Evolutionary conservation across 495 filamentous ascomycete genomes (phyloP), one percentile per base, ranked within the genome.

Genomic region (Aspergillus sclerotiicarbonarius): DNA sequence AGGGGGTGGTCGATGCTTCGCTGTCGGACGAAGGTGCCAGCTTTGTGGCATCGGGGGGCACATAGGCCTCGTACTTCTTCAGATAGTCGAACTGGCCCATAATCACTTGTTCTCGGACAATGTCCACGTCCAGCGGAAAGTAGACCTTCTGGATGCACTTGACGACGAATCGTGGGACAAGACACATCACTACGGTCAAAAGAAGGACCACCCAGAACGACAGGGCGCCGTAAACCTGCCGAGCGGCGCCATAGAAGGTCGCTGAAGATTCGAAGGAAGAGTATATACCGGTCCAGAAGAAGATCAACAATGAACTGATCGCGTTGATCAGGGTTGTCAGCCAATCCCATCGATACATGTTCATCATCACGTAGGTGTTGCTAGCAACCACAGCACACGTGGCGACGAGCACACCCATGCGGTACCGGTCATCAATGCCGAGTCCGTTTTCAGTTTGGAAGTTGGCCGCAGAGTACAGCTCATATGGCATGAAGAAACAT

Each of bases 281-380:
- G 72, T 91, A 98, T 44, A 96, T 81, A 48, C 90, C 91, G 18
- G 93, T 96, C 93, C 92, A 98, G 76, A 95, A 88, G 82, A 88
- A 98, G 63, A 96, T 84, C 65, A 96, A 77, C 29, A 96, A 67
- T 60, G 87, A 87, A 72, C 91, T 95, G 67, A 96, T 80, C 41
- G 65, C 65, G 18, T 90, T 85, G 62, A 95, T 85, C 65, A 96
- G 77, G 12, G 88, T 61, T 63, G 91, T 89, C 62, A 96, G 77
- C 92, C 92, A 97, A 70, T 98, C 93, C 93, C 93, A 97, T 56
- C 91, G 82, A 69, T 95, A 97, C 6, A 90, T 93, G 71, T 98
- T 98, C 74, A 98, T 82, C 59, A 97, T 76, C 63, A 98, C 86
- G 76, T 97, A 98, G 56, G 85, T 67, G 67, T 98, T 98, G 72